Conservation (phyloP, 208 protist genomes). For the Trypanosoma congolense region DNA sequence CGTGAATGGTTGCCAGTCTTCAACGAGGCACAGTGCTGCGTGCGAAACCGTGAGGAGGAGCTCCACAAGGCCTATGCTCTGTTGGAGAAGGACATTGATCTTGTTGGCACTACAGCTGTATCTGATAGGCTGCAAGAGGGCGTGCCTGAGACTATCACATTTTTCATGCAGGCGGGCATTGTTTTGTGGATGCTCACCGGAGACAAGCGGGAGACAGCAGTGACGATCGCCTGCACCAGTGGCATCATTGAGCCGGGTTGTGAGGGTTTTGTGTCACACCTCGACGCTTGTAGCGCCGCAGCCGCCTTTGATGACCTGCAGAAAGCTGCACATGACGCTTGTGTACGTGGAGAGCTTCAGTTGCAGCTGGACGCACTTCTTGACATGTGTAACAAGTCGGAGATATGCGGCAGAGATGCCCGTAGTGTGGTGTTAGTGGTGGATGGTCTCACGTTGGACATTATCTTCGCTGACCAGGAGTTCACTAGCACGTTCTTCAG, state of each 20-base stretch:
- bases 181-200: conserved; percentile 98
- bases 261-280: conserved; percentile 28
- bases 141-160: conserved; percentile 90
- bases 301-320: conserved; percentile 26
- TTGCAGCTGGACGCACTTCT: conserved; percentile 11
- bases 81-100: conserved; percentile 76
- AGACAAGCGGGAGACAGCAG: conserved; percentile 97
- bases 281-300: conserved; percentile 38
- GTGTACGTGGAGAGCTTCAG: conserved; percentile 1
- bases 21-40: conserved; percentile 51
- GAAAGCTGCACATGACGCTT: neutral
- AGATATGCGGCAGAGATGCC: neutral
- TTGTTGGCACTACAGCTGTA: conserved; percentile 92
- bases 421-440: conserved; percentile 60
- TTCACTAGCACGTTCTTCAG: conserved; percentile 55
- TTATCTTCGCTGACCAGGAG: conserved; percentile 47
- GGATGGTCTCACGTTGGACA: conserved; percentile 69
- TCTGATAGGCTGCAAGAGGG: conserved; percentile 95
- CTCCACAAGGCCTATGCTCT: conserved; percentile 62
- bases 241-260: conserved; percentile 25
- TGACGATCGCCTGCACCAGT: conserved; percentile 91
- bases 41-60: conserved; percentile 47
- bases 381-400: conserved; percentile 1
- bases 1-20: conserved; percentile 54
- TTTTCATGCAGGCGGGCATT: conserved; percentile 78